Conservation (phyloP, 163 green algal genomes). For the Chlorella variabilis region DNA sequence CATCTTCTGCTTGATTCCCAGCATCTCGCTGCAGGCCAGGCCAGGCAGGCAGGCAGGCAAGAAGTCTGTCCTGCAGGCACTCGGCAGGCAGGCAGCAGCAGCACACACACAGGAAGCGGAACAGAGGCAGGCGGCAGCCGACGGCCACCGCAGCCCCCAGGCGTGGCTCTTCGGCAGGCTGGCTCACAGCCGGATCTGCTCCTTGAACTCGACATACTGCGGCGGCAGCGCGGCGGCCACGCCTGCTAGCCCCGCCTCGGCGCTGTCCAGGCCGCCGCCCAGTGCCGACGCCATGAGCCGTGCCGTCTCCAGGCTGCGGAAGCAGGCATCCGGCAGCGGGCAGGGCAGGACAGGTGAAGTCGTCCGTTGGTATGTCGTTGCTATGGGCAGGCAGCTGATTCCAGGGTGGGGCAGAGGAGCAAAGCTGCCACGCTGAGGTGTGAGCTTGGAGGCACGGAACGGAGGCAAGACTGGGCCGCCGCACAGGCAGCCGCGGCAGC, state of each 20-base stretch:
- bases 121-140: background rate
- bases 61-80: background rate
- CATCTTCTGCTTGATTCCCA: conserved; percentile 66
- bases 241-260: conserved; percentile 46
- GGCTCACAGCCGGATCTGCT: conserved; percentile 41
- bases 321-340: too few relatives aligned
- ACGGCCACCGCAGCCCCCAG: too few relatives aligned
- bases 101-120: background rate
- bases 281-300: conserved; percentile 46
- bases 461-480: too few relatives aligned
- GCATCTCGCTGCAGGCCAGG: conserved; percentile 54
- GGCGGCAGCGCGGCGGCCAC: conserved; percentile 39
- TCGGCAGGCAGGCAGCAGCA: conserved; percentile 11
- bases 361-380: too few relatives aligned
- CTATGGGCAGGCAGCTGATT: too few relatives aligned
- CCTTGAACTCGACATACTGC: conserved; percentile 65
- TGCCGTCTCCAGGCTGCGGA: conserved; percentile 46
- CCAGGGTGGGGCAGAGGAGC: too few relatives aligned
- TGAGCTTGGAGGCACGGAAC: too few relatives aligned
- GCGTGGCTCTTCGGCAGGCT: too few relatives aligned
- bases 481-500: too few relatives aligned
- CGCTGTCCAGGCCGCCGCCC: conserved; percentile 42
- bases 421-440: too few relatives aligned
- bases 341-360: too few relatives aligned
- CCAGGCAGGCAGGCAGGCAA: background rate